Base-by-base conservation (phyloP, 176 grass and related monocot genomes). In the Cenchrus americanus region DNA sequence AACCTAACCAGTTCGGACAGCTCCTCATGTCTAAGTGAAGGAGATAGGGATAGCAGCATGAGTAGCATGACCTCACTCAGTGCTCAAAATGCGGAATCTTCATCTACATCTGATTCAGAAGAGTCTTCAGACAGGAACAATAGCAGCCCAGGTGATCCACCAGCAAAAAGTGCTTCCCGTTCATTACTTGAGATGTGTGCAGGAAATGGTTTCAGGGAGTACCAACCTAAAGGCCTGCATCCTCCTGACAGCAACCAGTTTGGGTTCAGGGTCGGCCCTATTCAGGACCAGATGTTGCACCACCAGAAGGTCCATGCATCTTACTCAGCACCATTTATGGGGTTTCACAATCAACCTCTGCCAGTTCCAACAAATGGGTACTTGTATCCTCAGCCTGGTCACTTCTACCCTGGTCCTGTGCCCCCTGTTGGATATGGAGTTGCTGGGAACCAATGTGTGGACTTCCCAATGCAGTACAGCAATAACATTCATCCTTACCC, bases 61-160 rank as follows among this genome's bases (percentile, higher is more conserved):
- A 89, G 87, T 71, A 97, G 91, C 83, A 88, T 82, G 58, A 91
- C 86, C 80, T 92, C 91, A 47, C 69, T 86, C 51, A 91, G 91
- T 86, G 85, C 82, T 34, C 91, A 89, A 50, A 92, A 97, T 68
- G 73, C 64, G 15, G 94, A 92, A 46, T 97, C 91, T 64, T 94
- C 87, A 77, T 87, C 91, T 42, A 94, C 87, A 7, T 97, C 91
- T 61, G 94, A 97, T 86, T 94, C 94, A 81, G 94, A 97, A 84
- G 94, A 94, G 62, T 78, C 81, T 79, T 71, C 85, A 49, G 77
- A 90, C 66, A 82, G 81, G 59, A 87, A 79, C 41, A 80, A 71
- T 71, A 85, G 51, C 69, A 79, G 47, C 76, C 72, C 54, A 78
- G 60, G 51, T 11, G 77, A 64, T 76, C 85, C 85, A 69, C 59